Evolutionary conservation across 2,329 filamentous ascomycete genomes (phyloP), one percentile per base, ranked within the genome.

Genomic region (Beauveria medogensis): DNA sequence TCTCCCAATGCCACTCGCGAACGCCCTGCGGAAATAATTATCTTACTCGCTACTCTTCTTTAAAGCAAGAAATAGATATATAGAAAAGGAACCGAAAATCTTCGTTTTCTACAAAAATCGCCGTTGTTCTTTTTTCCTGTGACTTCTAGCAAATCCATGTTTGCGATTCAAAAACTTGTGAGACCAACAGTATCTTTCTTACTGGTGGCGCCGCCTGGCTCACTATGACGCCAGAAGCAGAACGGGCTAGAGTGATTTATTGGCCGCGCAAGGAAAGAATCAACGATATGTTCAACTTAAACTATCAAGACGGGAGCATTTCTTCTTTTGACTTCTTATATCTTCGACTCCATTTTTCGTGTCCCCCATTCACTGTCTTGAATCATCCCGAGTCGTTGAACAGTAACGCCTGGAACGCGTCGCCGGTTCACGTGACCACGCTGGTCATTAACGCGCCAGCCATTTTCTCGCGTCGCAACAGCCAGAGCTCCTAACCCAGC

Each of bases 361-460:
- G 34, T 6, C 14, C 34, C 34, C 14, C 34, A 37, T 37, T 37
- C 12, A 53, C 24, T n/a, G 22, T 41, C 28, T 24, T 14, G 34
- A 30, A 20, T 3, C 26, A 5, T 34, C 24, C 3, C 16, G n/a
- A 12, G 16, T 26, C 28, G 10, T 55, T 28, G 30, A 12, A 43
- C 5, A 28, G 22, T 26, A 22, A 41, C 18, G 40, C 26, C 53
- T 8, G 3, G 18, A 34, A 57, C 56, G 56, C 56, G 56, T 59
- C 41, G 22, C 14, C 43, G 5, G 5, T 52, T 75, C 73, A 75
- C 74, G 74, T 75, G 74, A 73, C 34, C 66, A 64, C 62, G 62
- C 48, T 55, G 18, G 64, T 70, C 72, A 76, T 77, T 75, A 72
- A 77, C 75, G 74, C 75, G 74, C 74, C 72, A 63, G 67, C 69